Percentiles rank a stretch among this genome's conserved stretches.
phyloP scores from a whole-genome alignment of 1,284 basidiomycete species.

The Microbotryomycetes sp. region DNA sequence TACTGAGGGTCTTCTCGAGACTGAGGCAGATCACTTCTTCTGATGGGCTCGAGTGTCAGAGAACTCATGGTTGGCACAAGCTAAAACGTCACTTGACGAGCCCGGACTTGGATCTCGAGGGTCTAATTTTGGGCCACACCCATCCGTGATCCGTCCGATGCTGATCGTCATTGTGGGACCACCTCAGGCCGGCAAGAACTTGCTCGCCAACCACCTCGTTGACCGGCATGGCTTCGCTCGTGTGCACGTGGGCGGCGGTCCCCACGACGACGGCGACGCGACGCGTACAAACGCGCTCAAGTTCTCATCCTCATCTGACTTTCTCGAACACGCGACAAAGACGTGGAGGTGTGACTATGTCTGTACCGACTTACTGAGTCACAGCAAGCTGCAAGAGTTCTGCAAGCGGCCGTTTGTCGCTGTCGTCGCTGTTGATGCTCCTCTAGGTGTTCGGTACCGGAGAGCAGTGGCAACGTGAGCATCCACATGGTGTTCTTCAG shows the following conservation, averaged over 20 bases:
- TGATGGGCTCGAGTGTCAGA: neutral
- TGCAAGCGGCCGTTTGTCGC: constrained; percentile 85
- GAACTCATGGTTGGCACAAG: too few relatives aligned
- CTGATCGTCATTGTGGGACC: constrained; percentile 85
- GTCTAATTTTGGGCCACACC: neutral
- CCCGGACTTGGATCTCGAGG: neutral
- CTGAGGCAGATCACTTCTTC: neutral
- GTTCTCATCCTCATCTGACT: constrained; percentile 53
- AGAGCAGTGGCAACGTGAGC: constrained; percentile 29
- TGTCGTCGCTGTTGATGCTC: constrained; percentile 78
- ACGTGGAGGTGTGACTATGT: constrained; percentile 79
- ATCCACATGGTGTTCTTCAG: neutral
- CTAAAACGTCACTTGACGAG: neutral
- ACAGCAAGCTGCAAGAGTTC: constrained; percentile 59
- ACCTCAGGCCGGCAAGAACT: constrained; percentile 69
- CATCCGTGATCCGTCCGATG: constrained; percentile 43
- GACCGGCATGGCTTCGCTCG: constrained; percentile 47
- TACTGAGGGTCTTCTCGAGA: neutral
- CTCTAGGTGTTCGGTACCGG: constrained; percentile 52
- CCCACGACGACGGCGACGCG: neutral
- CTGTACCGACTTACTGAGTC: constrained; percentile 62
- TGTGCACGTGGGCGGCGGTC: constrained; percentile 39
- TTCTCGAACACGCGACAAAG: constrained; percentile 72
- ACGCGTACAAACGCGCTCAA: constrained; percentile 29
- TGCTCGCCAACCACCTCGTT: constrained; percentile 66